Evolutionary conservation across 768 basidiomycete genomes (phyloP).

Genomic region (Cystobasidium ongulense): DNA sequence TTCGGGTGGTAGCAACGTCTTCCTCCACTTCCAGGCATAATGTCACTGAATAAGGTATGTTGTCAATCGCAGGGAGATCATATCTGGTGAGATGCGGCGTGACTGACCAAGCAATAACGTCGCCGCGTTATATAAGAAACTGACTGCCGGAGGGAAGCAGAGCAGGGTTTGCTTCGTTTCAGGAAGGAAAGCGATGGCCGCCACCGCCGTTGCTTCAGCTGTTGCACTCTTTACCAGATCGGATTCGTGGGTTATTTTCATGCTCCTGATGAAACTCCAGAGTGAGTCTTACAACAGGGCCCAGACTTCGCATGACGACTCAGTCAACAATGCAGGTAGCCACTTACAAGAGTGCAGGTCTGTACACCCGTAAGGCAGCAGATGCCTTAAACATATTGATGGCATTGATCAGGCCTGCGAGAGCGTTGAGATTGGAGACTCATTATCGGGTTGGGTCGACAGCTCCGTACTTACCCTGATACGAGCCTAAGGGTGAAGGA

Average conservation of each 20-base stretch:
- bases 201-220: not conserved
- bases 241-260: not conserved
- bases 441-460: too few species aligned
- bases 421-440: not conserved
- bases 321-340: too few species aligned
- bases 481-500: not conserved
- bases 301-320: too few species aligned
- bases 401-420: not conserved
- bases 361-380: not conserved
- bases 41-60: not conserved
- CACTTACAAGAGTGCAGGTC: not conserved
- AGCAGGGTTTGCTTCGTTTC: not conserved
- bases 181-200: not conserved
- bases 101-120: not conserved
- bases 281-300: not conserved
- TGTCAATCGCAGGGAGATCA: too few species aligned
- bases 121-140: not conserved
- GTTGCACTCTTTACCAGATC: not conserved
- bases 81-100: not conserved
- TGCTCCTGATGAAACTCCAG: not conserved
- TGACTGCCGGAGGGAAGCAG: not conserved
- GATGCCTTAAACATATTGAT: not conserved
- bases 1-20: not conserved
- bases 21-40: not conserved
- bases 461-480: not conserved